Conservation (phyloP, 495 filamentous ascomycete species). For the Annulohypoxylon bovei region DNA sequence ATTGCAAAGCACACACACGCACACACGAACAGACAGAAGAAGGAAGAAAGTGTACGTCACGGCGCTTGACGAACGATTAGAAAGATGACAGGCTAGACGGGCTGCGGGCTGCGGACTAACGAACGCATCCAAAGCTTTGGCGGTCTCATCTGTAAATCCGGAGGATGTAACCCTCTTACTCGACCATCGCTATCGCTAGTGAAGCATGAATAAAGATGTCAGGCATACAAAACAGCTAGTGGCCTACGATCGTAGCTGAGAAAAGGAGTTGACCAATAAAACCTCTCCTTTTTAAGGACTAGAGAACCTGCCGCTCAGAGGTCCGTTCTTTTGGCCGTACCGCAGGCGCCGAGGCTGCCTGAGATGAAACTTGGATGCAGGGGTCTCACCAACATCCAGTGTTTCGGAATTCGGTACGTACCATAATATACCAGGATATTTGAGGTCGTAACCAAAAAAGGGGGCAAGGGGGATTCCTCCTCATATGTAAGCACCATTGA, state of each 20-base stretch:
- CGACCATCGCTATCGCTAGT: constrained; percentile 12
- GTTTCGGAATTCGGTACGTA: constrained; percentile 36
- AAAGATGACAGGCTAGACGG: not conserved
- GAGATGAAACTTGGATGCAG: constrained; percentile 35
- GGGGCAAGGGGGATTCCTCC: not conserved
- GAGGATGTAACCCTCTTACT: constrained; percentile 28
- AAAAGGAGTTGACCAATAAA: constrained; percentile 26
- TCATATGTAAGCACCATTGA: not conserved
- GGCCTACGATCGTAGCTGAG: not conserved
- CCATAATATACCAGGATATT: not conserved
- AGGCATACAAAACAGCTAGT: constrained; percentile 40
- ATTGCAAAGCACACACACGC: not conserved
- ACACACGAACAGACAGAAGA: not conserved
- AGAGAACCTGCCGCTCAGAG: constrained; percentile 22
- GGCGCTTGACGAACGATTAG: constrained; percentile 16
- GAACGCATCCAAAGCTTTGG: constrained; percentile 20
- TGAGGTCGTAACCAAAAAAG: not conserved
- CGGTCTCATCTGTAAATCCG: constrained; percentile 34
- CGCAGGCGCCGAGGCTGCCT: constrained; percentile 30
- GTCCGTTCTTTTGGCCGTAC: constrained; percentile 22
- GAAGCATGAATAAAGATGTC: constrained; percentile 30
- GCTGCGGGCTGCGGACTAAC: not conserved
- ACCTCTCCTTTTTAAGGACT: not conserved
- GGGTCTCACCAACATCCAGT: constrained; percentile 26
- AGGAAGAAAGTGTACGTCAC: constrained; percentile 21